These are phyloP conservation scores for Tulasnella sp. DNA, from an alignment of 768 basidiomycete species.

Conservation along the genomic window DNA sequence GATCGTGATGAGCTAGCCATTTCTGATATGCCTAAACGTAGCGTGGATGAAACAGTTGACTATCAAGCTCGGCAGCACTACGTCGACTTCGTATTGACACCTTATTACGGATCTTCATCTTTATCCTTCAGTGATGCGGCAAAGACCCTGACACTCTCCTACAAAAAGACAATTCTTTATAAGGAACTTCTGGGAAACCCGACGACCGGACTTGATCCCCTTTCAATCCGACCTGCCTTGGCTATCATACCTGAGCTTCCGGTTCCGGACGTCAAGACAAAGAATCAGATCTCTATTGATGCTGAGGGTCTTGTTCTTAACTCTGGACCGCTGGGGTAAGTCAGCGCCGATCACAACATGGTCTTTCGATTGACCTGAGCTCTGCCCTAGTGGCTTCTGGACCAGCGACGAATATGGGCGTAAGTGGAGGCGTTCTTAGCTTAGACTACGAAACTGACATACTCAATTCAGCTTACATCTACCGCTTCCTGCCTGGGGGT, in stretches of 20 bases:
- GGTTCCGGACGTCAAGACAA: conserved; percentile 29
- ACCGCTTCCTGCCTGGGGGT: conserved; percentile 38
- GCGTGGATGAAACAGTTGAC: conserved; percentile 37
- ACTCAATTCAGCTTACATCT: conserved; percentile 38
- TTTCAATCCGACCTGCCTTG: conserved; percentile 34
- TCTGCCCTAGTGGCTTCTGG: conserved; percentile 51
- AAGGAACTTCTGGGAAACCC: conserved; percentile 35
- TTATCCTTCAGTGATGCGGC: conserved; percentile 41
- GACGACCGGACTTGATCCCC: conserved; percentile 48
- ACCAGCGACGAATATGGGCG: conserved; percentile 55
- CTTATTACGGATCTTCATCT: conserved; percentile 37
- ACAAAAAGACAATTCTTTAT: conserved; percentile 39
- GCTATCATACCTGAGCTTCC: conserved; percentile 36
- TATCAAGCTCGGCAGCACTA: conserved; percentile 54
- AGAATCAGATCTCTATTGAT: conserved; percentile 42
- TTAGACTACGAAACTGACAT: background rate
- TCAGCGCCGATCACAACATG: background rate
- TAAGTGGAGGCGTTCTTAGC: background rate
- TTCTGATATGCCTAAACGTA: background rate
- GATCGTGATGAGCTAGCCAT: background rate
- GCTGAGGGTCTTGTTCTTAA: conserved; percentile 48
- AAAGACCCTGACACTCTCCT: conserved; percentile 40
- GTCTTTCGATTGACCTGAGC: background rate
- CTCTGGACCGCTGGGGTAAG: no score
- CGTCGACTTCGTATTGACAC: conserved; percentile 45